These are phyloP conservation scores for Davidsoniella australis DNA, from an alignment of 2,329 filamentous ascomycete genomes.

Conservation along the genomic window DNA sequence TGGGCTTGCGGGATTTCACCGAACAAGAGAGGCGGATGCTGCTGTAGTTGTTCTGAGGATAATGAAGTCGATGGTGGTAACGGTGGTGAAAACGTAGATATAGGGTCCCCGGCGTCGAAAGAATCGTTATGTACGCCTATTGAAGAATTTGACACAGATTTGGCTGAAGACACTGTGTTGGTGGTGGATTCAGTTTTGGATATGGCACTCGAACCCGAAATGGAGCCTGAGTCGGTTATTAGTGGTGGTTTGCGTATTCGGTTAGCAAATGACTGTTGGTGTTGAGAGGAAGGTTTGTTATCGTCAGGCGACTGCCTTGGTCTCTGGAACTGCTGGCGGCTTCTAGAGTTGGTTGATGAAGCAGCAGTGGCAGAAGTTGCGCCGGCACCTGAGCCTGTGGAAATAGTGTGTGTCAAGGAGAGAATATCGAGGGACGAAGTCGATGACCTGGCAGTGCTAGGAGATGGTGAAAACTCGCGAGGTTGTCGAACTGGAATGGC, in stretches of 20 bases:
- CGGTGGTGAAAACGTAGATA: not conserved
- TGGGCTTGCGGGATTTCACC: slow-evolving; percentile 44
- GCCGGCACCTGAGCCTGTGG: not conserved
- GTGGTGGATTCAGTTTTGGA: not conserved
- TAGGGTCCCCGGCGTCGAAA: not conserved
- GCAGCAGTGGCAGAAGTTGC: not conserved
- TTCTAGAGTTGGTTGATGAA: not conserved
- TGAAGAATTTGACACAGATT: not conserved
- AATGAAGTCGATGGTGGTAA: too few relatives aligned
- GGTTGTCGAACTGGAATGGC: slow-evolving; percentile 11
- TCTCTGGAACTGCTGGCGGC: not conserved
- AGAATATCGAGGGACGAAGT: slow-evolving; percentile 9
- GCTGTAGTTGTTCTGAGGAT: slow-evolving; percentile 1
- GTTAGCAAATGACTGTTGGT: slow-evolving; percentile 34
- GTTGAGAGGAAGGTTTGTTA: slow-evolving; percentile 8
- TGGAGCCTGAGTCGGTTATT: slow-evolving; percentile 15
- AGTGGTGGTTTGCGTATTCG: slow-evolving; percentile 36
- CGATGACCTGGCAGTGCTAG: slow-evolving; percentile 5
- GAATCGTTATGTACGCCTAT: not conserved
- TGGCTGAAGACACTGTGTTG: not conserved
- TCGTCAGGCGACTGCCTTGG: slow-evolving; percentile 3
- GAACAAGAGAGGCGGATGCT: slow-evolving; percentile 38
- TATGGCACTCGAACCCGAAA: not conserved
- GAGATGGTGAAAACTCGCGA: slow-evolving; percentile 11
- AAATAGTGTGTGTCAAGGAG: not conserved